Percentiles rank a stretch among this genome's conserved stretches.
Evolutionary conservation across 2,329 filamentous ascomycete species (phyloP).

Genomic region (Aspergillus flavus): DNA sequence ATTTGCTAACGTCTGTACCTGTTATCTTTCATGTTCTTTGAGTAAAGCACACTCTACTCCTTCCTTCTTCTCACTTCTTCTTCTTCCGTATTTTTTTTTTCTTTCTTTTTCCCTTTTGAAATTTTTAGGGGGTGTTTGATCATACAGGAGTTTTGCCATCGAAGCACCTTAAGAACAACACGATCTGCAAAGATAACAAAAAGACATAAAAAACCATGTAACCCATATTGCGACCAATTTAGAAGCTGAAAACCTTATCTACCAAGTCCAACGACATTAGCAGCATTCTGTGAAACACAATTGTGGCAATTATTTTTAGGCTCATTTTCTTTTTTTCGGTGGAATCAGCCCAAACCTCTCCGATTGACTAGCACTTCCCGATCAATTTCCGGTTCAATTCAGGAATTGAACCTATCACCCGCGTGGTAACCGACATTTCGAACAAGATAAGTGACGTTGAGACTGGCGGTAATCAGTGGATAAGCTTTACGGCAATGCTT

Average conservation of each 20-base stretch:
- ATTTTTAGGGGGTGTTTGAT: background rate
- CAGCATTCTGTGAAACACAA: background rate
- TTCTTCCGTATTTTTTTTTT: background rate
- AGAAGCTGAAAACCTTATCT: background rate
- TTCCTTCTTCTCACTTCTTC: background rate
- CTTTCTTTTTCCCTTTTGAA: background rate
- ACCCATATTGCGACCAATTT: background rate
- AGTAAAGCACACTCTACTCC: too few relatives aligned
- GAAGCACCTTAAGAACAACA: background rate
- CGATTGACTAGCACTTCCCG: background rate
- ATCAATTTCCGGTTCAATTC: background rate
- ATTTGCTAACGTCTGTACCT: background rate
- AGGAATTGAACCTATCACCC: background rate
- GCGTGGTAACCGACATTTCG: slow-evolving; percentile 21
- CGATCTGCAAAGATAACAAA: background rate
- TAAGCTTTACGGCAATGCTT: background rate
- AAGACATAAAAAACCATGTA: background rate
- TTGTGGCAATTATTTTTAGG: background rate
- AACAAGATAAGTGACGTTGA: slow-evolving; percentile 38
- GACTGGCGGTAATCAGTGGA: slow-evolving; percentile 18
- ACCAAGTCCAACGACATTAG: background rate
- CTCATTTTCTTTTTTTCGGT: background rate
- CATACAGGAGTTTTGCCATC: background rate
- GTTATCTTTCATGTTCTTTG: background rate
- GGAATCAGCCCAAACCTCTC: background rate